A percentile compares a stretch with the other conserved stretches of the same genome.
These are phyloP conservation scores for Psidium guajava DNA, from an alignment of 345 rosid species.

Conservation along the genomic window DNA sequence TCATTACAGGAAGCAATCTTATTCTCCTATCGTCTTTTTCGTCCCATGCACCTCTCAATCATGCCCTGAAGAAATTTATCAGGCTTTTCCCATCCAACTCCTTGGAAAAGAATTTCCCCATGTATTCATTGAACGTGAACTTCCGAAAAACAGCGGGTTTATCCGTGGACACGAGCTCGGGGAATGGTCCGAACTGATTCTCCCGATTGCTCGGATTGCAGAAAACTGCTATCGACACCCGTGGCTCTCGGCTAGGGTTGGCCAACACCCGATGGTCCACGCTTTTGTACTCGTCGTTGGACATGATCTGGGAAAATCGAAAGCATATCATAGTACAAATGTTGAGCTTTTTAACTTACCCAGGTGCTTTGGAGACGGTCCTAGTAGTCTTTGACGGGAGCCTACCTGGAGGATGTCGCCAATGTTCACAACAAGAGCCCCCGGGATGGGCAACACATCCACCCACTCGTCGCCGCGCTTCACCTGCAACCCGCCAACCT, in stretches of 20 bases:
- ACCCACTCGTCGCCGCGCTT: constrained; percentile 33
- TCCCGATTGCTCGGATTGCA: constrained; percentile 20
- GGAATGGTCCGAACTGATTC: constrained; percentile 19
- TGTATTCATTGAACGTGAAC: constrained; percentile 16
- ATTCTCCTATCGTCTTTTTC: not conserved
- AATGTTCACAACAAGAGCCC: constrained; percentile 37
- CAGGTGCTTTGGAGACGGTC: not conserved
- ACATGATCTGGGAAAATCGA: constrained; percentile 21
- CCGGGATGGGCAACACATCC: constrained; percentile 32
- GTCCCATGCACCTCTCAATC: not conserved
- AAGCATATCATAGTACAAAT: not conserved
- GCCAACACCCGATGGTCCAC: constrained; percentile 41
- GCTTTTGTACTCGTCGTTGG: constrained; percentile 38
- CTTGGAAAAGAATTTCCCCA: constrained; percentile 24
- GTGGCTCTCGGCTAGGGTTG: constrained; percentile 14
- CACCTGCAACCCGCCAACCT: constrained; percentile 40
- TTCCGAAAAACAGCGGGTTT: constrained; percentile 25
- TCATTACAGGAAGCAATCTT: not conserved
- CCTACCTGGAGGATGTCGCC: constrained; percentile 48
- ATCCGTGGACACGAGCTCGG: constrained; percentile 22
- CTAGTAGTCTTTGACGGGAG: not conserved
- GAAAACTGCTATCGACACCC: constrained; percentile 30
- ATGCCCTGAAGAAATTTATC: constrained; percentile 21
- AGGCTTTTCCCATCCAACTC: constrained; percentile 33
- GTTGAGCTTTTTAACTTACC: too few species aligned